Conservation (phyloP, 768 basidiomycete genomes). For the Cytidiella melzeri region DNA sequence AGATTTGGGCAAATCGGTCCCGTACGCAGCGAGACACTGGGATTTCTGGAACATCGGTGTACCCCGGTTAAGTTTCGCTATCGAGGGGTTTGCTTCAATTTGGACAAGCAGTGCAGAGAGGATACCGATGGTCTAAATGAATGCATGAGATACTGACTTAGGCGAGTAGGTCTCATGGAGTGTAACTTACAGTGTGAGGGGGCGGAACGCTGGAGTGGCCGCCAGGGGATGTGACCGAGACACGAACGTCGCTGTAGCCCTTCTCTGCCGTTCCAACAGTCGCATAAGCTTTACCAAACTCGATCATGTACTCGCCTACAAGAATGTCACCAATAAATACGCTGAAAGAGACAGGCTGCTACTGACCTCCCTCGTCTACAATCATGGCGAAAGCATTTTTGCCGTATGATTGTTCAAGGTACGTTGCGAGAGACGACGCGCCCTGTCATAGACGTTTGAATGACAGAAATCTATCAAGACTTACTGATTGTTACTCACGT, state of each 20-base stretch:
- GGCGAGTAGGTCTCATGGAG: background rate
- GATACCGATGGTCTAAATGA: constrained; percentile 41
- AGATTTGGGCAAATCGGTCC: constrained; percentile 28
- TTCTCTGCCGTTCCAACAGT: constrained; percentile 31
- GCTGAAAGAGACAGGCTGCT: too few species aligned
- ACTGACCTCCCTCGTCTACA: constrained; percentile 53
- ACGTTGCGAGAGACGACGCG: constrained; percentile 32
- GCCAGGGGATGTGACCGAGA: constrained; percentile 40
- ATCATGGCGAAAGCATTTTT: constrained; percentile 43
- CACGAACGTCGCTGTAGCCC: constrained; percentile 36
- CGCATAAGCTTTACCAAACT: constrained; percentile 28
- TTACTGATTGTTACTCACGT: constrained; percentile 14
- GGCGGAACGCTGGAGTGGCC: constrained; percentile 53
- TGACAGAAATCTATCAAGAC: too few species aligned
- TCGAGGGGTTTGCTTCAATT: constrained; percentile 40
- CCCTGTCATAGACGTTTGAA: too few species aligned
- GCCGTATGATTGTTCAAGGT: constrained; percentile 42
- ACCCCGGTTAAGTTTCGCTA: constrained; percentile 24
- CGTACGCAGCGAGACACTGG: constrained; percentile 39
- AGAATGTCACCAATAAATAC: background rate
- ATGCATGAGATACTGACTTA: background rate
- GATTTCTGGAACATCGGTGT: constrained; percentile 30
- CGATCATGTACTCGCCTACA: constrained; percentile 24
- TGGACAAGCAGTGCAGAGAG: constrained; percentile 41
- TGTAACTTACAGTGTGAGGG: constrained; percentile 38